These are phyloP conservation scores for Hypoxylon sp. DNA, from an alignment of 2,329 filamentous ascomycete species.

Conservation along the genomic window DNA sequence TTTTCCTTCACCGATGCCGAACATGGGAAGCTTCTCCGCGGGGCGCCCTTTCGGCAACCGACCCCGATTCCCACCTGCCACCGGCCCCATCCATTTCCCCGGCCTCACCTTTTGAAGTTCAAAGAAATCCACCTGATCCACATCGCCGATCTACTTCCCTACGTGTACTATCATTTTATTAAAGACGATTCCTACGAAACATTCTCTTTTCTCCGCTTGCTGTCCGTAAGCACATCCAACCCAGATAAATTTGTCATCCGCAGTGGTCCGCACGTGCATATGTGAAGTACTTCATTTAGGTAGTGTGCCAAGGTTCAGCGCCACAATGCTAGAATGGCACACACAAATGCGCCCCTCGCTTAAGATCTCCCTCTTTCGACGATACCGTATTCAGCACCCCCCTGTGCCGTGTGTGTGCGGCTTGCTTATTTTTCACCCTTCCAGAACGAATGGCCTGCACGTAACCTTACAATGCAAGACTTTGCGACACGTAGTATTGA, in stretches of 20 bases:
- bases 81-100: slow-evolving; percentile 13
- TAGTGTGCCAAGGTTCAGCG: too few species aligned
- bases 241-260: background rate
- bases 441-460: background rate
- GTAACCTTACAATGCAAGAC: slow-evolving; percentile 3
- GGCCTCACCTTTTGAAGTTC: slow-evolving; percentile 6
- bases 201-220: background rate
- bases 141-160: background rate
- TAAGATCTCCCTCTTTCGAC: background rate
- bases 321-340: background rate
- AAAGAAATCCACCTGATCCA: background rate
- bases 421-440: background rate
- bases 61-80: background rate
- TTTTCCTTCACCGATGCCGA: slow-evolving; percentile 27
- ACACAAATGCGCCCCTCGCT: background rate
- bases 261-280: background rate
- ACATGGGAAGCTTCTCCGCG: slow-evolving; percentile 2
- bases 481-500: background rate
- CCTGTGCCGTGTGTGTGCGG: background rate
- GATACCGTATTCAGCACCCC: background rate
- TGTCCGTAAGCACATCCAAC: background rate
- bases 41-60: background rate
- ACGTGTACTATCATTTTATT: background rate
- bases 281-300: background rate
- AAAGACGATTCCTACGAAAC: background rate